phyloP scores from a whole-genome alignment of 805 yeast species.

The Huiozyma sinensis region DNA sequence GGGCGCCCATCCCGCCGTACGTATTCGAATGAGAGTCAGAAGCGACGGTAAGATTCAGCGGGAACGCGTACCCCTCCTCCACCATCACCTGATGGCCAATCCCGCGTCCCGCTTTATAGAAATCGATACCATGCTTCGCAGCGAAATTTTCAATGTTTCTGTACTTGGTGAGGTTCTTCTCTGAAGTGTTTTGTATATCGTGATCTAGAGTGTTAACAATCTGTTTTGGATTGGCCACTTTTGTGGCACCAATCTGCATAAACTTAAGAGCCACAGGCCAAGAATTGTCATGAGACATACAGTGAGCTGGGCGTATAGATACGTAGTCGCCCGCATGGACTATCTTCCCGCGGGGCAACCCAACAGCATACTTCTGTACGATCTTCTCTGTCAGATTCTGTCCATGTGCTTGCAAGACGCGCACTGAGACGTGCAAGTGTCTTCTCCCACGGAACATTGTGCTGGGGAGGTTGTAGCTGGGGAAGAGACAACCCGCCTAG shows the following conservation, averaged over 20 bases:
- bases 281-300: conserved; percentile 98
- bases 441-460: conserved; percentile 20
- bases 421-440: conserved; percentile 11
- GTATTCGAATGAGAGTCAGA: conserved; percentile 97
- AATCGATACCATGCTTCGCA: conserved; percentile 81
- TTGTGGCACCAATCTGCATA: conserved; percentile 84
- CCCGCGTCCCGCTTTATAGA: conserved; percentile 98
- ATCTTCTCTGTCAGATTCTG: conserved; percentile 95
- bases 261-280: conserved; percentile 99
- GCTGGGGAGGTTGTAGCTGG: not conserved
- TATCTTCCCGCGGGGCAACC: conserved; percentile 59
- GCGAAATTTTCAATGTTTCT: conserved; percentile 84
- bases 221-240: conserved; percentile 76
- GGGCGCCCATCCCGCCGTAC: conserved; percentile 91
- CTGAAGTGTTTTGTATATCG: conserved; percentile 90
- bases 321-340: conserved; percentile 92
- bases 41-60: conserved; percentile 86
- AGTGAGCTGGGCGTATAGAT: conserved; percentile 87
- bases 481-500: not conserved
- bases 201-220: conserved; percentile 95
- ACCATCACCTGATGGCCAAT: conserved; percentile 99
- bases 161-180: conserved; percentile 81
- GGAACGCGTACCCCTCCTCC: conserved; percentile 98
- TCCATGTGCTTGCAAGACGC: conserved; percentile 12
- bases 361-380: conserved; percentile 87